Percentiles rank a stretch among this genome's conserved stretches.
Conservation (phyloP, 768 basidiomycete genomes). For the Lactifluus piperatus region DNA sequence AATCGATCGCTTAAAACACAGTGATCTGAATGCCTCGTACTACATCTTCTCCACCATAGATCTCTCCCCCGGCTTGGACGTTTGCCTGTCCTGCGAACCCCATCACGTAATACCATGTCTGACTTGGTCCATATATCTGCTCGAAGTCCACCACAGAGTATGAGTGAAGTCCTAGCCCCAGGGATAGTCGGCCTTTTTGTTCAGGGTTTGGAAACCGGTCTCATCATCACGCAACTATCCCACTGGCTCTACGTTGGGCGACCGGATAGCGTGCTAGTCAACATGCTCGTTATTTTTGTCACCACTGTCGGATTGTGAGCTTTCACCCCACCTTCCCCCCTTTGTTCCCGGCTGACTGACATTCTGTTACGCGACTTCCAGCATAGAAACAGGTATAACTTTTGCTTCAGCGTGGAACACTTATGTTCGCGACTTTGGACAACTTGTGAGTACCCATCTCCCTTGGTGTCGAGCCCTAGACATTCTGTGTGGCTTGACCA, state of each 20-base stretch:
- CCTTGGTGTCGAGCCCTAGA: background rate
- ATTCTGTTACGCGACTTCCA: background rate
- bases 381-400: conserved; percentile 1
- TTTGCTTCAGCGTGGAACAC: conserved; percentile 6
- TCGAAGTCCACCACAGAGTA: background rate
- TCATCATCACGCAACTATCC: conserved; percentile 8
- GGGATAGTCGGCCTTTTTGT: conserved; percentile 9
- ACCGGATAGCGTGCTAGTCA: background rate
- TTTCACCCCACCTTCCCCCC: background rate
- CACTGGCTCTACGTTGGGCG: conserved; percentile 5
- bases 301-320: conserved; percentile 9
- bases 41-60: background rate
- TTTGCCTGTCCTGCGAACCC: background rate
- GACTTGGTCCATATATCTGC: background rate
- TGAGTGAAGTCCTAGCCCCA: background rate
- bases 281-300: conserved; percentile 1
- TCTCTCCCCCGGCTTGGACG: background rate
- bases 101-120: background rate
- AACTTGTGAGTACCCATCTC: background rate
- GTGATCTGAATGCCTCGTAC: background rate
- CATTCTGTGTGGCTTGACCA: background rate
- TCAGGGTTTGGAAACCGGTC: conserved; percentile 10
- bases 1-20: background rate
- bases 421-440: conserved; percentile 3
- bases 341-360: background rate